Evolutionary conservation across 768 basidiomycete species (phyloP).

Genomic region (Austroboletus festivus): DNA sequence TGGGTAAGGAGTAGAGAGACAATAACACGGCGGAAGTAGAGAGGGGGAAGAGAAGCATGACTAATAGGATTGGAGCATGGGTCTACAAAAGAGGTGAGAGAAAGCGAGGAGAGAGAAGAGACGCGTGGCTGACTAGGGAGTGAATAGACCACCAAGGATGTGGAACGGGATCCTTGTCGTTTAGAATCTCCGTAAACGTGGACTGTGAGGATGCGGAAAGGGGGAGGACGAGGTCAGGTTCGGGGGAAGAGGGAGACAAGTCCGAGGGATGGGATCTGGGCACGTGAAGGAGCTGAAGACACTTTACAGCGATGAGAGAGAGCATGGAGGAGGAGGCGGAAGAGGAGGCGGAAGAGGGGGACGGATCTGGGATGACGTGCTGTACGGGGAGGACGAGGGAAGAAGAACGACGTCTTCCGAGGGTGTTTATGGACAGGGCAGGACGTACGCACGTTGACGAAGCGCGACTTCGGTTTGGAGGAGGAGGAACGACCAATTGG

Average conservation of each 20-base stretch:
- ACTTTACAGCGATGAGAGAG: slow-evolving; percentile 45
- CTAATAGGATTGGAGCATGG: slow-evolving; percentile 65
- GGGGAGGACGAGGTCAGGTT: slow-evolving; percentile 51
- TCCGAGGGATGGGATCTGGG: slow-evolving; percentile 39
- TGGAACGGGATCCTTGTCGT: slow-evolving; percentile 36
- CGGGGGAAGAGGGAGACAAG: slow-evolving; percentile 45
- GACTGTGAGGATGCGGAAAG: slow-evolving; percentile 49
- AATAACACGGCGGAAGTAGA: slow-evolving; percentile 53
- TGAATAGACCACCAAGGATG: slow-evolving; percentile 31
- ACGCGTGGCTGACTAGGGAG: slow-evolving; percentile 33
- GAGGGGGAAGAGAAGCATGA: slow-evolving; percentile 65
- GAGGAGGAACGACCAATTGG: slow-evolving; percentile 39
- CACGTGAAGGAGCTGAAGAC: slow-evolving; percentile 52
- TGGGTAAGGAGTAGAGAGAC: slow-evolving; percentile 55
- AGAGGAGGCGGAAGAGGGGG: slow-evolving; percentile 3
- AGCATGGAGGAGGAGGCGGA: slow-evolving; percentile 43
- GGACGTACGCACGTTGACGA: slow-evolving; percentile 59
- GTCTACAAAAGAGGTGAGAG: slow-evolving; percentile 33
- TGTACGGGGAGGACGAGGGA: slow-evolving; percentile 40
- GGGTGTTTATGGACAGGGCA: slow-evolving; percentile 47
- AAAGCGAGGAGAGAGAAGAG: slow-evolving; percentile 1
- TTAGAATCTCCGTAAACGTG: slow-evolving; percentile 43
- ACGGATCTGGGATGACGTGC: too few relatives aligned
- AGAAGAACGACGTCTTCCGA: slow-evolving; percentile 54
- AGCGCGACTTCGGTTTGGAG: slow-evolving; percentile 49